Conservation (phyloP, 306 rosid species). For the Adenanthera pavonina region DNA sequence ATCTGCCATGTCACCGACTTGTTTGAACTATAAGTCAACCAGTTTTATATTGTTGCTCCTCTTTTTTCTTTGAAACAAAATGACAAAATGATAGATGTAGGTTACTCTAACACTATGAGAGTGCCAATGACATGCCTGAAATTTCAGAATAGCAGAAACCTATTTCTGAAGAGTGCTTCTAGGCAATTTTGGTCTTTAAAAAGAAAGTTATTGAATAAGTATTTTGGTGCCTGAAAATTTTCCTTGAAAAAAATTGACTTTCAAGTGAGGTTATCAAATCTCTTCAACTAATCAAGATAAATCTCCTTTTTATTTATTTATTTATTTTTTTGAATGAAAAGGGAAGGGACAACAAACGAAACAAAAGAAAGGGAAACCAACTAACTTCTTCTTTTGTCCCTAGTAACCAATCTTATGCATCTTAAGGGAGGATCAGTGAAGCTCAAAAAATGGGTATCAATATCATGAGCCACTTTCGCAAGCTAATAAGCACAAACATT, state of each 20-base stretch:
- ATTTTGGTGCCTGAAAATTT: not conserved
- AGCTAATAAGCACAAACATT: too few relatives aligned
- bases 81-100: not conserved
- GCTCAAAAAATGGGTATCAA: too few relatives aligned
- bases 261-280: not conserved
- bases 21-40: constrained; percentile 63
- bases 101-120: not conserved
- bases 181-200: not conserved
- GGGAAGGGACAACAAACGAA: too few relatives aligned
- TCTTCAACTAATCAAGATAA: too few relatives aligned
- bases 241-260: not conserved
- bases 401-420: too few relatives aligned
- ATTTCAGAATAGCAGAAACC: not conserved
- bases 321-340: too few relatives aligned
- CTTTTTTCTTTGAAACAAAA: not conserved
- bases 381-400: too few relatives aligned
- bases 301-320: too few relatives aligned
- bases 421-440: too few relatives aligned
- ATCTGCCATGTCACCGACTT: constrained; percentile 43
- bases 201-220: not conserved
- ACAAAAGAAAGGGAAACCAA: too few relatives aligned
- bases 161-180: not conserved
- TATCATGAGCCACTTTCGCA: too few relatives aligned
- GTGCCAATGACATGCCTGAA: not conserved
- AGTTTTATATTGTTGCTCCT: constrained; percentile 46